Base-by-base conservation (phyloP, 164 flowering plant species). In the Malania oleifera region DNA sequence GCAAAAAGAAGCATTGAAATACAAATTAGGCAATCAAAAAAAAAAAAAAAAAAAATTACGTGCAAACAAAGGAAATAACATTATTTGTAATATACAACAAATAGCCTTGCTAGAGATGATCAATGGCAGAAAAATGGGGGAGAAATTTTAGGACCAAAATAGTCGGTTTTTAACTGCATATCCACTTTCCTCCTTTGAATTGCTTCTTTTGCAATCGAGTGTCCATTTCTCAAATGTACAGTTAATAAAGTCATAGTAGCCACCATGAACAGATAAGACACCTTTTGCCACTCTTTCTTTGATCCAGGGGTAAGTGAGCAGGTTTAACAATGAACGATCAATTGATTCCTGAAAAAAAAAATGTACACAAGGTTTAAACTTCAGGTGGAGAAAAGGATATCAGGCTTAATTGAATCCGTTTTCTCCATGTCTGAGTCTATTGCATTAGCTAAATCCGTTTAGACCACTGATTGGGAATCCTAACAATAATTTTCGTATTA, bases 181-280 rank as follows among this genome's bases (percentile, higher is more conserved):
- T 51, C 47, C 62, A 20, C 58, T 57, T 41, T 64, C 73, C 34
- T 61, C 67, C 53, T 58, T 58, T 17, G 28, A 31, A 26, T 28
- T 55, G 58, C 66, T 67, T 41, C 63, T 70, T 40, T 69, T 59
- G 75, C 71, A 82, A 48, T 91, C 91, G 17, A 95, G 79, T 5
- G 89, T 83, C 97, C 99, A 95, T 71, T 88, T 95, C 84, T 95
- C 95, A 62, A 88, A 95, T 35, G 95, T 77, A 62, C 99, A 87
- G 40, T 89, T 75, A 10, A 75, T 66, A 47, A 91, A 95, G 71
- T 91, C 77, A 44, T 95, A 95, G 75, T 95, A 95, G 40, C 97
- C 99, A 51, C 97, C 99, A 70, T 91, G 97, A 47, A 95, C 65
- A 15, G 72, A 63, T 22, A 95, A 84, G 25, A 41, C 15, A 22